Evolutionary conservation across 768 basidiomycete genomes (phyloP), one percentile per base, ranked within the genome.

Genomic region (Epithele typhae): DNA sequence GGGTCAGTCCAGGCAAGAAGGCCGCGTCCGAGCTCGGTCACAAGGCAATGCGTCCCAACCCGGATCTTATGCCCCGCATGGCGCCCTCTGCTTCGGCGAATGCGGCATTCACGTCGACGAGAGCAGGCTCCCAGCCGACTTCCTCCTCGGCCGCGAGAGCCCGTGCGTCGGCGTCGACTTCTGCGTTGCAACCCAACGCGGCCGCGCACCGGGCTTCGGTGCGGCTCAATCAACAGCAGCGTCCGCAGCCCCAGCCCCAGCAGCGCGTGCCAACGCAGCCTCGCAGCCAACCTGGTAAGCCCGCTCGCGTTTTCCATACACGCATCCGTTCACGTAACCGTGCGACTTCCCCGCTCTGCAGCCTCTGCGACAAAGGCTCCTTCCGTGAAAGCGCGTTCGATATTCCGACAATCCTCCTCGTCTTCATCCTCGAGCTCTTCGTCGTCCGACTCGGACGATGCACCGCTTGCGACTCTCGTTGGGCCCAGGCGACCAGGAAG

Each of bases 401-500:
- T 37, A 0, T 36, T 14, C 25, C 32, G 25, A 24, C 39, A 39
- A 14, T 33, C 51, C 27, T 41, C 52, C 8, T 37, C 67, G 51
- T 54, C 57, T 7, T 53, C 53, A 15, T 35, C 41, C 14, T 53
- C 58, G 1, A 53, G 49, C 22, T 57, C 56, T 17, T 58, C 56
- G 7, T 60, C 64, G 12, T 62, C 63, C 21, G 79, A 78, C 43
- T 71, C 72, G n/a, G 68, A 84, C 48, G 71, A 82, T 53, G 75
- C 79, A 2, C 87, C 87, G 11, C 71, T 91, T 27, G 81, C 83
- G 1, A 71, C 68, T 1, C 69, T 87, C 27, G 66, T 85, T 6
- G 70, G 71, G 0, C 85, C 87, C 10, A 74, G 70, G 39, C 74
- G 87, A 27, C 85, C 87, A 14, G 84, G 82, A 15, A 85, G 82